phyloP scores from a whole-genome alignment of 2,329 filamentous ascomycete genomes.

The Cladobotryum mycophilum region DNA sequence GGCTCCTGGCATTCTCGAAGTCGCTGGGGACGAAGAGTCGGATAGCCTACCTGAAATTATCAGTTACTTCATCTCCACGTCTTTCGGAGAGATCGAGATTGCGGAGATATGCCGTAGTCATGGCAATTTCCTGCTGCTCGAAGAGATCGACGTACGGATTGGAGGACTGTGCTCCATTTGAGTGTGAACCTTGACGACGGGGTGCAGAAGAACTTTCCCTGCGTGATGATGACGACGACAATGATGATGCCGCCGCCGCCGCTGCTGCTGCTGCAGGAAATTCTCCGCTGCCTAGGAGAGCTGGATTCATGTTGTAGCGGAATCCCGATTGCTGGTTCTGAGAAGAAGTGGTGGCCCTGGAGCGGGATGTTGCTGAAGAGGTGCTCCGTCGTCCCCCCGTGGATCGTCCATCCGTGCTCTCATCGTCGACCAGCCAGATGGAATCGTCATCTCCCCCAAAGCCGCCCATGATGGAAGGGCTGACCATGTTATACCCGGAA shows the following conservation, averaged over 20 bases:
- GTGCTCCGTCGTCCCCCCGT: too few relatives aligned
- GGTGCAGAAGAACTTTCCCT: slow-evolving; percentile 11
- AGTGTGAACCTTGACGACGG: slow-evolving; percentile 7
- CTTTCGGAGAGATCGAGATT: slow-evolving; percentile 18
- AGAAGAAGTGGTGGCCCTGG: not conserved
- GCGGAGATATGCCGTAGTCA: slow-evolving; percentile 25
- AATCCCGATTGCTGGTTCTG: slow-evolving; percentile 12
- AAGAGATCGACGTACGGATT: slow-evolving; percentile 26
- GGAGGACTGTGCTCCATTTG: too few relatives aligned
- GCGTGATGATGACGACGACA: not conserved
- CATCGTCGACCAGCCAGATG: slow-evolving; percentile 25
- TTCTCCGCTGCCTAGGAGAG: slow-evolving; percentile 18
- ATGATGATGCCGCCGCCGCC: not conserved
- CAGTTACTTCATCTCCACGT: slow-evolving; percentile 19
- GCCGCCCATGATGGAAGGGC: slow-evolving; percentile 24
- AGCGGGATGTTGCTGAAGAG: too few relatives aligned
- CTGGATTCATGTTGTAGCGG: slow-evolving; percentile 11
- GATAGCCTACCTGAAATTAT: slow-evolving; percentile 27
- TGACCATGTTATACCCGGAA: slow-evolving; percentile 25
- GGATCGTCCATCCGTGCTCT: slow-evolving; percentile 15
- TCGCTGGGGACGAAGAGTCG: slow-evolving; percentile 2
- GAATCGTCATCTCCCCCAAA: slow-evolving; percentile 27
- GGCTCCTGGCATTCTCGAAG: not conserved
- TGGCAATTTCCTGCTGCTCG: slow-evolving; percentile 25
- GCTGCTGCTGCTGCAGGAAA: slow-evolving; percentile 7